A percentile compares a stretch with the other conserved stretches of the same genome.
These are phyloP conservation scores for Tolypocladium tundrense DNA, from an alignment of 2,329 filamentous ascomycete species.

Conservation along the genomic window DNA sequence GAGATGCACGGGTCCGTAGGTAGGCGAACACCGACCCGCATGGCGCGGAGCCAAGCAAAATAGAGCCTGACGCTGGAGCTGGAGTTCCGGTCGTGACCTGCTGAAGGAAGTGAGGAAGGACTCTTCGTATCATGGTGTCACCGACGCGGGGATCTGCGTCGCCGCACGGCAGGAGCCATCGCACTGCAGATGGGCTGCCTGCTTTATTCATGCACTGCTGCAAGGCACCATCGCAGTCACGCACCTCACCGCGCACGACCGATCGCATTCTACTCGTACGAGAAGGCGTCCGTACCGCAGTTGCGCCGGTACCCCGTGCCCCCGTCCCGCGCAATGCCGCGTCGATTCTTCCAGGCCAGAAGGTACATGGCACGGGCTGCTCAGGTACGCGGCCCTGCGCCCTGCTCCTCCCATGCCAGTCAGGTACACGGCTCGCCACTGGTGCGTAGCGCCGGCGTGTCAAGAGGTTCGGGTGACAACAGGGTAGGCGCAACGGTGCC, in stretches of 20 bases:
- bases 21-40: background rate
- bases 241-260: background rate
- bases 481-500: background rate
- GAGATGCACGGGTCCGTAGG: background rate
- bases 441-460: constrained; percentile 1
- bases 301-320: no score
- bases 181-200: background rate
- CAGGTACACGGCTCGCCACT: background rate
- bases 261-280: background rate
- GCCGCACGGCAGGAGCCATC: background rate
- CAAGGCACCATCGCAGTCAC: background rate
- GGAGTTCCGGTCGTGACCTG: no score
- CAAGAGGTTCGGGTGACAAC: constrained; percentile 2
- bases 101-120: no score
- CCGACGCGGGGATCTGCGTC: background rate
- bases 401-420: background rate
- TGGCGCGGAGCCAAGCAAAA: background rate
- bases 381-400: background rate
- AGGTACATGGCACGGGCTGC: background rate
- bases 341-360: background rate
- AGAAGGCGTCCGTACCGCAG: no score
- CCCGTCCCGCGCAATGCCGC: background rate
- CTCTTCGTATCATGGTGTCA: background rate
- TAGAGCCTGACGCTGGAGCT: background rate
- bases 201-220: background rate